A percentile compares a stretch with the other conserved stretches of the same genome.
These are phyloP conservation scores for Angophora floribunda DNA, from an alignment of 345 rosid genomes.

Conservation along the genomic window DNA sequence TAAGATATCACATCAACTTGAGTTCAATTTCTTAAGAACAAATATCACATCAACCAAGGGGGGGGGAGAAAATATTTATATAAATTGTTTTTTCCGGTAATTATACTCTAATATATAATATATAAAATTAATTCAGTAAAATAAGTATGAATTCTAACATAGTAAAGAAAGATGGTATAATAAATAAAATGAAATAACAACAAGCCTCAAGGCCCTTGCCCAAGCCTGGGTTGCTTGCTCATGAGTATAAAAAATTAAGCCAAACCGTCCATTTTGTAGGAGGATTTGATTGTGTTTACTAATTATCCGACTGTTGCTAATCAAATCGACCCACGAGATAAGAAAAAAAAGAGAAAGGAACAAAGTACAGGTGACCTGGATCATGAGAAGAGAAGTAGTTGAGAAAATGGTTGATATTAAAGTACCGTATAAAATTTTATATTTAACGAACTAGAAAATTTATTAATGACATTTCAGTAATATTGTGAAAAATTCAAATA, in stretches of 20 bases:
- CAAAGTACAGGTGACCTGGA: background rate
- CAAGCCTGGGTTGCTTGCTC: background rate
- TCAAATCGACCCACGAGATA: rapidly evolving
- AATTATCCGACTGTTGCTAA: background rate
- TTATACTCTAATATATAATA: background rate
- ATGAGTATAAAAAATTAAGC: background rate
- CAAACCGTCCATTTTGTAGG: background rate
- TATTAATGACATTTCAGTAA: background rate
- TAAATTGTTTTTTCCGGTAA: background rate
- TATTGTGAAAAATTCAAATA: background rate
- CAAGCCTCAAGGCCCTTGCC: background rate
- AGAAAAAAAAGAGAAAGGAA: background rate
- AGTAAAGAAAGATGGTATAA: background rate
- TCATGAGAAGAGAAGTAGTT: background rate
- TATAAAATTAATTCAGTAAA: background rate
- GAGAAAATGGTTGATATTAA: background rate
- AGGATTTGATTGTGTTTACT: background rate
- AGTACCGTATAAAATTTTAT: background rate
- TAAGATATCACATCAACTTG: background rate
- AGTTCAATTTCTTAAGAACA: background rate
- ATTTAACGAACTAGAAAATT: background rate
- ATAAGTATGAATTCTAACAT: background rate
- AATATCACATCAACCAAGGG: background rate
- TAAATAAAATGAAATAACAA: background rate
- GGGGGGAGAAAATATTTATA: background rate